Evolutionary conservation across 1,139 yeast genomes (phyloP).

Genomic region (Kodamaea alishanica): DNA sequence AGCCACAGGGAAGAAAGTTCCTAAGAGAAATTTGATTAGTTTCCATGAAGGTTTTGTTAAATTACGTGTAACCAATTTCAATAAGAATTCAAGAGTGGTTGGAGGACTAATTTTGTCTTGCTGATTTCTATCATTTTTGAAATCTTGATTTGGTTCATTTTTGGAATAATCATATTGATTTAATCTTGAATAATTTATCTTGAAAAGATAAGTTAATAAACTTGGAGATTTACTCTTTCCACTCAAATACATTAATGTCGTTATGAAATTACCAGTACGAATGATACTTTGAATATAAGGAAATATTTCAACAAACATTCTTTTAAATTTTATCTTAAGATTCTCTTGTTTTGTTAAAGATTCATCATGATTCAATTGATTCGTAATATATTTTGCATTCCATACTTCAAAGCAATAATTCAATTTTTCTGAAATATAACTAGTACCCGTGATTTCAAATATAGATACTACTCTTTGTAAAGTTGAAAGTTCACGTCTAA

Average conservation of each 20-base stretch:
- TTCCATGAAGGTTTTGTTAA: constrained; percentile 42
- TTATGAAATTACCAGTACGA: constrained; percentile 51
- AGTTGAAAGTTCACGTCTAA: constrained; percentile 49
- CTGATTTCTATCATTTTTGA: constrained; percentile 12
- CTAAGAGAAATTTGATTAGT: constrained; percentile 33
- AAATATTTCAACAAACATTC: constrained; percentile 53
- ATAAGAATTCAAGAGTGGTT: constrained; percentile 45
- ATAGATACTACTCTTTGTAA: constrained; percentile 59
- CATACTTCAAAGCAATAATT: constrained; percentile 63
- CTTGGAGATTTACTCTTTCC: constrained; percentile 66
- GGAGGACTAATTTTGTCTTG: constrained; percentile 46
- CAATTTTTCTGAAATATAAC: constrained; percentile 68
- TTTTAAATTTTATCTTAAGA: constrained; percentile 30
- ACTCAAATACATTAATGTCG: constrained; percentile 64
- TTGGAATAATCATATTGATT: constrained; percentile 57
- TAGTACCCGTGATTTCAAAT: constrained; percentile 59
- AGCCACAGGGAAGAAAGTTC: constrained; percentile 73
- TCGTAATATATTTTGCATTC: constrained; percentile 55
- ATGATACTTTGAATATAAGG: constrained; percentile 54
- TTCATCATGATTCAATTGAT: constrained; percentile 35
- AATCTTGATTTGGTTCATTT: constrained; percentile 32
- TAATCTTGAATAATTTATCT: constrained; percentile 68
- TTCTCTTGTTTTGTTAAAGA: constrained; percentile 29
- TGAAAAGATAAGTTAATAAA: constrained; percentile 57
- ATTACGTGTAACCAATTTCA: constrained; percentile 26